Conservation (phyloP, 495 filamentous ascomycete genomes). For the Neurospora sp. region DNA sequence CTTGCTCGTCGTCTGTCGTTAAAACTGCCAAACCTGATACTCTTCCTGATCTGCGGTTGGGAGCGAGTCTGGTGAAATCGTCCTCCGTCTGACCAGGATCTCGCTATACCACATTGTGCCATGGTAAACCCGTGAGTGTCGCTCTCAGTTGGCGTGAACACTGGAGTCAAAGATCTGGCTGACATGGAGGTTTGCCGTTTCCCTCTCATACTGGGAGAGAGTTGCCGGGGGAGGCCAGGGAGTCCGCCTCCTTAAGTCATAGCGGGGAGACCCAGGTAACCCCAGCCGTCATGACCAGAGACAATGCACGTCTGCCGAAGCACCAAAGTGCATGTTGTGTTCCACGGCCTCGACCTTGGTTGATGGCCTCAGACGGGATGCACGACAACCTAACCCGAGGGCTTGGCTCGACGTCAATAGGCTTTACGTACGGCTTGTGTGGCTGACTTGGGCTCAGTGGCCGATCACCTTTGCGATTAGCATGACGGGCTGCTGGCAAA, state of each 20-base stretch:
- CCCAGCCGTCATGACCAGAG: background rate
- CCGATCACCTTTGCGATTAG: background rate
- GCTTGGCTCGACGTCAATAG: background rate
- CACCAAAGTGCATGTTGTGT: background rate
- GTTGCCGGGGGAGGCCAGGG: background rate
- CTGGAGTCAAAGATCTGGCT: background rate
- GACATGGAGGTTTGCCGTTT: background rate
- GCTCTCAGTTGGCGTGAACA: background rate
- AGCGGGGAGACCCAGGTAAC: background rate
- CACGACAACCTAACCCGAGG: background rate
- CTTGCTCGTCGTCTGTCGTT: slow-evolving; percentile 11
- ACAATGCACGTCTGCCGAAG: background rate
- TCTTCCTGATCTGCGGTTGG: background rate
- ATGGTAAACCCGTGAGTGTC: background rate
- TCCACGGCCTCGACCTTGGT: background rate
- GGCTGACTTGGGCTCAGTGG: background rate
- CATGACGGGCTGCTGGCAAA: background rate
- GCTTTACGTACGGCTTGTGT: background rate
- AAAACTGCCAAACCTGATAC: slow-evolving; percentile 5
- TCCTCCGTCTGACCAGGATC: background rate
- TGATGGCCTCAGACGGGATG: background rate
- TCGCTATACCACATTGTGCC: background rate
- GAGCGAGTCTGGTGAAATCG: background rate
- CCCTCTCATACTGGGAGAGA: background rate
- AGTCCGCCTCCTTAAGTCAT: background rate